These are phyloP conservation scores for Cladorrhinum samala DNA, from an alignment of 495 filamentous ascomycete genomes.

Conservation along the genomic window DNA sequence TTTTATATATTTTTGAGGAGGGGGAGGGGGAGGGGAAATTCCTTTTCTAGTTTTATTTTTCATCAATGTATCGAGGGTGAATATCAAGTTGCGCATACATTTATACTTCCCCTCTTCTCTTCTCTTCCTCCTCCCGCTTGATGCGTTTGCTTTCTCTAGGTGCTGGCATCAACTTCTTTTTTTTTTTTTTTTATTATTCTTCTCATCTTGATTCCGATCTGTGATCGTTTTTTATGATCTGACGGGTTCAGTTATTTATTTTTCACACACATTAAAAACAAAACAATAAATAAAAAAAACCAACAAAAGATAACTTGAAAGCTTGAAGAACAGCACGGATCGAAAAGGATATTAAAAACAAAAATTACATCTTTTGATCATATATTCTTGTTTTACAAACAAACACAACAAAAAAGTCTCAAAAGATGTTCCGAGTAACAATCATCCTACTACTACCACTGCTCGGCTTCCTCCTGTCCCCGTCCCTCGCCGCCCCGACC, in stretches of 20 bases:
- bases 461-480: conserved; percentile 7
- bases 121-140: too few relatives aligned
- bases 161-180: conserved; percentile 15
- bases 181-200: not conserved
- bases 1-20: too few relatives aligned
- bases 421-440: conserved; percentile 4
- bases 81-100: too few relatives aligned
- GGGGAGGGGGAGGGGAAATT: too few relatives aligned
- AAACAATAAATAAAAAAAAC: not conserved
- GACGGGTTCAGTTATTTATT: too few relatives aligned
- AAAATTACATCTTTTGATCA: too few relatives aligned
- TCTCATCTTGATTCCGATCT: not conserved
- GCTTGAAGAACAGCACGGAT: too few relatives aligned
- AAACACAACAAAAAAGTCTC: conserved; percentile 14
- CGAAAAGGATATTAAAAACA: not conserved
- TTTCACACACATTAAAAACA: not conserved
- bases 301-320: not conserved
- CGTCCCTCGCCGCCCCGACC: conserved; percentile 14
- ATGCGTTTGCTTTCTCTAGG: not conserved
- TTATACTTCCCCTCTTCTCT: too few relatives aligned
- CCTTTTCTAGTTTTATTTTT: too few relatives aligned
- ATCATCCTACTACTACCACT: conserved; percentile 14
- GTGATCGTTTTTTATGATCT: not conserved
- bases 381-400: conserved; percentile 1
- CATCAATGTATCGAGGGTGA: too few relatives aligned